Evolutionary conservation across 805 yeast species (phyloP).

Genomic region (Blastobotrys parvus): DNA sequence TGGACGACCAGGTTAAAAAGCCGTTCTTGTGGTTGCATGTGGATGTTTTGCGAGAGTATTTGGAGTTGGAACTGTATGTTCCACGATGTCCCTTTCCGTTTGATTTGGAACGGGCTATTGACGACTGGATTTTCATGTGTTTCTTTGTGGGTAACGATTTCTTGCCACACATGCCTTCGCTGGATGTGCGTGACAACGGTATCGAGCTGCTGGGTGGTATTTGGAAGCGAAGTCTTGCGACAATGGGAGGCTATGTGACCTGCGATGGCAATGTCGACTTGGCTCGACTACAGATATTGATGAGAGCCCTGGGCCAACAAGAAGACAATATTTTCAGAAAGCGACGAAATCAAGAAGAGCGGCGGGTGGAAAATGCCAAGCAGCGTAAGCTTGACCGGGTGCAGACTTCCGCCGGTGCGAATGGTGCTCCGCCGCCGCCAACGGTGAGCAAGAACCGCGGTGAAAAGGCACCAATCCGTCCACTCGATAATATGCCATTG

Average conservation of each 20-base stretch:
- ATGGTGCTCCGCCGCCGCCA: slow-evolving; percentile 1
- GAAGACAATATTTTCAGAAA: slow-evolving; percentile 73
- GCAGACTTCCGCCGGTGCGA: slow-evolving; percentile 8
- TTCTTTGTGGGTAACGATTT: slow-evolving; percentile 98
- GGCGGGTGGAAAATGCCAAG: slow-evolving; percentile 58
- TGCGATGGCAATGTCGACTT: slow-evolving; percentile 80
- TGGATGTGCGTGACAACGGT: slow-evolving; percentile 92
- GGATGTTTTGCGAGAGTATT: slow-evolving; percentile 77
- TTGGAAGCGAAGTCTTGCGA: slow-evolving; percentile 72
- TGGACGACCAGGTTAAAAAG: slow-evolving; percentile 40
- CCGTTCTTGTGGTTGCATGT: slow-evolving; percentile 95
- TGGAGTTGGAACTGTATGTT: slow-evolving; percentile 69
- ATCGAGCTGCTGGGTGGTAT: slow-evolving; percentile 71
- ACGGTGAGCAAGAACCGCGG: slow-evolving; percentile 42
- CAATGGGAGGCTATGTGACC: slow-evolving; percentile 69
- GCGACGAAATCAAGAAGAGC: slow-evolving; percentile 58
- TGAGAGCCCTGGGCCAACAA: slow-evolving; percentile 55
- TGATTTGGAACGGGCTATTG: slow-evolving; percentile 91
- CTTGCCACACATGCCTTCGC: slow-evolving; percentile 88
- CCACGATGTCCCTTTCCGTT: slow-evolving; percentile 64
- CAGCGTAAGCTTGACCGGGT: slow-evolving; percentile 41
- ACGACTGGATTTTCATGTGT: slow-evolving; percentile 98
- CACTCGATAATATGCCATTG: slow-evolving; percentile 65
- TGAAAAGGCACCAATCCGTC: slow-evolving; percentile 65
- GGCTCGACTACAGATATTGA: slow-evolving; percentile 63